Evolutionary conservation across 2,329 filamentous ascomycete species (phyloP).

Genomic region (Massarina eburnea): DNA sequence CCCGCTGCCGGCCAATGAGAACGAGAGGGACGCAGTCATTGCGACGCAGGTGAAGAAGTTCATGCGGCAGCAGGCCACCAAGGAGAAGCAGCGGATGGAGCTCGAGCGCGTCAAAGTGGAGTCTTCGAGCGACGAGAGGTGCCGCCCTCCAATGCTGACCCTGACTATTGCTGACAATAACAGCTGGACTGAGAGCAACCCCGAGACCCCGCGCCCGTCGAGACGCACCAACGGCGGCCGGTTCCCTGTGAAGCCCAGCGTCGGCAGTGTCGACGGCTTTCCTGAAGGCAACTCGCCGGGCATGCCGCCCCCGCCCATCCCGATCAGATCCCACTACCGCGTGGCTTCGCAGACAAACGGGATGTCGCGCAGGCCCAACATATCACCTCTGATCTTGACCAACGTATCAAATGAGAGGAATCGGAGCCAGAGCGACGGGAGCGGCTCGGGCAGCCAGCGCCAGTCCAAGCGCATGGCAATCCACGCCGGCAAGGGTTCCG

Average conservation of each 20-base stretch:
- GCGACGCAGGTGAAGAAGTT: constrained; percentile 63
- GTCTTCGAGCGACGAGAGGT: constrained; percentile 47
- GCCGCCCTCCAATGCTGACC: not conserved
- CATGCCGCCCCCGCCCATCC: constrained; percentile 68
- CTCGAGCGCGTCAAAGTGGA: constrained; percentile 44
- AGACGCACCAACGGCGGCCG: constrained; percentile 57
- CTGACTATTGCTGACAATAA: constrained; percentile 10
- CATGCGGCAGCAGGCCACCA: constrained; percentile 50
- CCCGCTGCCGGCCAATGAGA: constrained; percentile 55
- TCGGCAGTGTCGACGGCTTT: constrained; percentile 62
- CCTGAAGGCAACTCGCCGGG: constrained; percentile 66
- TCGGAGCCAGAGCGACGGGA: constrained; percentile 64
- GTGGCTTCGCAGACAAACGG: constrained; percentile 67
- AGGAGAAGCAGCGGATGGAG: constrained; percentile 36
- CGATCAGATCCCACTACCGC: constrained; percentile 78
- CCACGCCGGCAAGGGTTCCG: constrained; percentile 58
- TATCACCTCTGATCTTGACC: constrained; percentile 70
- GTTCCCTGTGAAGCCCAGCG: constrained; percentile 69
- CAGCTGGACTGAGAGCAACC: constrained; percentile 65
- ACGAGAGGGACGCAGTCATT: constrained; percentile 61
- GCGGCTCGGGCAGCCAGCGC: constrained; percentile 53
- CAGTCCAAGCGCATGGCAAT: constrained; percentile 61
- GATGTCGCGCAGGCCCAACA: constrained; percentile 66
- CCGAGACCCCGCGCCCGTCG: constrained; percentile 75
- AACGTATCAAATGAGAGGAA: constrained; percentile 67